Evolutionary conservation across 306 rosid species (phyloP).

Genomic region (Lagenaria siceraria): DNA sequence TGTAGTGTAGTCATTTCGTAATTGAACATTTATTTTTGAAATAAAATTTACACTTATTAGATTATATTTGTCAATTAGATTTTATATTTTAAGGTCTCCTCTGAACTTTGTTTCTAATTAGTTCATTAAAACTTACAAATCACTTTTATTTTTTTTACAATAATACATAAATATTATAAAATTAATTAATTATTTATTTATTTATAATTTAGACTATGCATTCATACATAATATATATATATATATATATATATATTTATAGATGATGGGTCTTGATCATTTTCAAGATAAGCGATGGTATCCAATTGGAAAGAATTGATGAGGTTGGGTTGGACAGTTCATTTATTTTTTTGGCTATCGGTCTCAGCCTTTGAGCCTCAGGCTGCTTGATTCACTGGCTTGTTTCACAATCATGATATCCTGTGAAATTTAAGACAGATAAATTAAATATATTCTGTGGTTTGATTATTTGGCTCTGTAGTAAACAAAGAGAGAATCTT

Average conservation of each 20-base stretch:
- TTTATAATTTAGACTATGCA: not conserved
- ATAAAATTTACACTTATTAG: not conserved
- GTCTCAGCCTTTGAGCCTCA: not conserved
- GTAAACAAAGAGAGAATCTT: not conserved
- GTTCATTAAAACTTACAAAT: not conserved
- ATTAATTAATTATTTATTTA: not conserved
- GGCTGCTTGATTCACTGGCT: not conserved
- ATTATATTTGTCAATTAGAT: not conserved
- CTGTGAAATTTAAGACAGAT: not conserved
- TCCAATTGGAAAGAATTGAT: not conserved
- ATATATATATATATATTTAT: no score
- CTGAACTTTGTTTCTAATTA: not conserved
- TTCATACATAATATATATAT: not conserved
- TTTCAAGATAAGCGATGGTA: not conserved
- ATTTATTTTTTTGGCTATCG: no score
- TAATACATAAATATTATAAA: not conserved
- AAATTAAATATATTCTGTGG: not conserved
- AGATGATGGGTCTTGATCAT: not conserved
- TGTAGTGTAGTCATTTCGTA: not conserved
- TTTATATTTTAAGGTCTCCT: not conserved
- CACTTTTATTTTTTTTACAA: not conserved
- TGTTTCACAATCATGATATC: not conserved
- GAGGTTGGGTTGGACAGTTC: not conserved
- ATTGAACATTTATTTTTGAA: not conserved
- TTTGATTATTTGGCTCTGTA: not conserved